Evolutionary conservation across 2,329 filamentous ascomycete species (phyloP).

Genomic region (Aspergillus novofumigatus): DNA sequence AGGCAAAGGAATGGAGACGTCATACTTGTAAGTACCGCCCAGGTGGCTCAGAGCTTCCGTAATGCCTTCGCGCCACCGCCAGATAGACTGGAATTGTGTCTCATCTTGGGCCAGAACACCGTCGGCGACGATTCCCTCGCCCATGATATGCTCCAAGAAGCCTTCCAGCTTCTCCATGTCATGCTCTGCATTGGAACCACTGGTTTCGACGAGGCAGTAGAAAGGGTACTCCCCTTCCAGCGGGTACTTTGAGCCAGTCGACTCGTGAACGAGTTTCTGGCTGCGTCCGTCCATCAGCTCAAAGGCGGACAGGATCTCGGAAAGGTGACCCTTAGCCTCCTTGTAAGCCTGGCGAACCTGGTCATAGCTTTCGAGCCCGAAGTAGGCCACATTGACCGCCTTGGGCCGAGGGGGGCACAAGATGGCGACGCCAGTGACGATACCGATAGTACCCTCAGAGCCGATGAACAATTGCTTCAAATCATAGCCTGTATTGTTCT

Average conservation of each 20-base stretch:
- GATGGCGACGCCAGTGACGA: conserved; percentile 87
- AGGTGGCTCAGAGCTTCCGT: conserved; percentile 84
- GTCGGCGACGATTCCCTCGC: conserved; percentile 77
- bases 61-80: conserved; percentile 91
- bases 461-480: conserved; percentile 96
- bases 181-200: conserved; percentile 88
- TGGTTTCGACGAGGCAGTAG: conserved; percentile 95
- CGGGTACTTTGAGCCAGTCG: conserved; percentile 73
- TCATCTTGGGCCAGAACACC: conserved; percentile 91
- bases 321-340: conserved; percentile 83
- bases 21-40: conserved; percentile 97
- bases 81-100: conserved; percentile 79
- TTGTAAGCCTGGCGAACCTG: conserved; percentile 81
- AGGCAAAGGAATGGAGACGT: conserved; percentile 84
- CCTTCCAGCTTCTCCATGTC: conserved; percentile 85
- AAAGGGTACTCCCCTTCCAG: conserved; percentile 83
- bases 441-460: conserved; percentile 88
- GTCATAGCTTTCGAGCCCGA: conserved; percentile 85
- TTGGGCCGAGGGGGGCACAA: conserved; percentile 82
- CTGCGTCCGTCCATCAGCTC: conserved; percentile 90
- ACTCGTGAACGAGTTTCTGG: conserved; percentile 70
- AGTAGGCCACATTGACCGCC: conserved; percentile 91
- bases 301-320: conserved; percentile 94
- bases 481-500: conserved; percentile 99
- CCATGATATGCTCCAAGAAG: conserved; percentile 91